Percentiles rank a stretch among this genome's conserved stretches.
Conservation (phyloP, 306 rosid species). For the Quercus suber region DNA sequence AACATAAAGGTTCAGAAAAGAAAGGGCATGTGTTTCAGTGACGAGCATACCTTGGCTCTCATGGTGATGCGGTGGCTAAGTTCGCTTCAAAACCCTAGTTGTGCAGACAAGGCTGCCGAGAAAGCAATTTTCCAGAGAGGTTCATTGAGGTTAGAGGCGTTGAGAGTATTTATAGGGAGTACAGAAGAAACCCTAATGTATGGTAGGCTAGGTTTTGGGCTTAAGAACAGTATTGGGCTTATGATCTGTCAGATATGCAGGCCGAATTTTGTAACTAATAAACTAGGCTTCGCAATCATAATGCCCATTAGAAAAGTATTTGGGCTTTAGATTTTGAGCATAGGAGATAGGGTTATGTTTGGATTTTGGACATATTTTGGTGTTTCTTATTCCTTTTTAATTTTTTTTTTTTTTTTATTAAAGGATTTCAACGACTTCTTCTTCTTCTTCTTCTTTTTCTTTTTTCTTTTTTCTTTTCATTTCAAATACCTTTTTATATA, state of each 20-base stretch:
- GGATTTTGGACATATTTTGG: too few relatives aligned
- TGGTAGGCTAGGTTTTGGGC: not conserved
- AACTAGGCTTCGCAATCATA: not conserved
- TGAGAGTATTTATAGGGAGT: conserved; percentile 15
- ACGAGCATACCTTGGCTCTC: conserved; percentile 41
- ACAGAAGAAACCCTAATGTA: conserved; percentile 17
- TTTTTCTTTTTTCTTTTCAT: too few relatives aligned
- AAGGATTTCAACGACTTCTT: too few relatives aligned
- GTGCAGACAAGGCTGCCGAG: not conserved
- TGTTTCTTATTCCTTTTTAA: too few relatives aligned
- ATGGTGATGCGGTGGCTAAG: conserved; percentile 12
- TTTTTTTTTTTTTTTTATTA: too few relatives aligned
- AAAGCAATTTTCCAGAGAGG: too few relatives aligned
- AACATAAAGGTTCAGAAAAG: not conserved
- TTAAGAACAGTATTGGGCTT: not conserved
- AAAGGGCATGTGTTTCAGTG: too few relatives aligned
- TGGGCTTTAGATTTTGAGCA: too few relatives aligned
- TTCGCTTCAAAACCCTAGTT: conserved; percentile 13
- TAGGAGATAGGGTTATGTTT: too few relatives aligned
- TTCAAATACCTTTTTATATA: too few relatives aligned
- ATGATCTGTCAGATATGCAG: not conserved
- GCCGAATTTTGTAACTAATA: not conserved
- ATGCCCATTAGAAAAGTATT: not conserved
- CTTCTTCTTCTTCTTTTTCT: too few relatives aligned
- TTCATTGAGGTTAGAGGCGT: not conserved